phyloP scores from a whole-genome alignment of 257 asterid species.

The Solanum virginianum region DNA sequence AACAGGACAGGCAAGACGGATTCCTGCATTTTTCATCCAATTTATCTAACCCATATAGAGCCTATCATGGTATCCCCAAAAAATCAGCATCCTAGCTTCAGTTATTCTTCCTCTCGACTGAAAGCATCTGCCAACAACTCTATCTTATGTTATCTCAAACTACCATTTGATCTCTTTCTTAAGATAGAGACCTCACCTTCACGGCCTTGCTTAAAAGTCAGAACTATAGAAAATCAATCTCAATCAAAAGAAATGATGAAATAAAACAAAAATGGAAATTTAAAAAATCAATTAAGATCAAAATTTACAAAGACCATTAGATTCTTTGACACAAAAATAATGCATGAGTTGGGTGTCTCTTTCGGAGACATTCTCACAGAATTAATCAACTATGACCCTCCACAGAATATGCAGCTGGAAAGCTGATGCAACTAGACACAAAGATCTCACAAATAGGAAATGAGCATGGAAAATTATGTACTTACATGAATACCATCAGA shows the following conservation, averaged over 20 bases:
- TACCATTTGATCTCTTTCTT: background rate
- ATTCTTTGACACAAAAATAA: background rate
- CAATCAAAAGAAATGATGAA: background rate
- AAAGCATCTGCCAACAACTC: background rate
- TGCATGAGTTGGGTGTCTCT: background rate
- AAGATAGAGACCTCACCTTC: background rate
- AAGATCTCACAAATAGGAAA: background rate
- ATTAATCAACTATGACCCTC: background rate
- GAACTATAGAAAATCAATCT: background rate
- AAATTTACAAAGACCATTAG: background rate
- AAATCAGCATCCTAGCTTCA: background rate
- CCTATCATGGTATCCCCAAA: background rate
- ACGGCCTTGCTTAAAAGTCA: background rate
- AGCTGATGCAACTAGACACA: background rate
- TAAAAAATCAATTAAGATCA: background rate
- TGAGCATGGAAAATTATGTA: background rate
- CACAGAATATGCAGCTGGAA: background rate
- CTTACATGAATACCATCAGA: constrained; percentile 94
- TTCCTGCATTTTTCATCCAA: background rate
- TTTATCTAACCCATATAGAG: background rate
- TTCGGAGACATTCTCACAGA: background rate
- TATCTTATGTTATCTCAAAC: background rate
- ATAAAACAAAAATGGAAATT: background rate
- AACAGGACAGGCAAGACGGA: background rate
- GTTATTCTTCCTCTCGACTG: background rate